Base-by-base conservation (phyloP, 2,329 filamentous ascomycete genomes). In the Alternaria viburni region DNA sequence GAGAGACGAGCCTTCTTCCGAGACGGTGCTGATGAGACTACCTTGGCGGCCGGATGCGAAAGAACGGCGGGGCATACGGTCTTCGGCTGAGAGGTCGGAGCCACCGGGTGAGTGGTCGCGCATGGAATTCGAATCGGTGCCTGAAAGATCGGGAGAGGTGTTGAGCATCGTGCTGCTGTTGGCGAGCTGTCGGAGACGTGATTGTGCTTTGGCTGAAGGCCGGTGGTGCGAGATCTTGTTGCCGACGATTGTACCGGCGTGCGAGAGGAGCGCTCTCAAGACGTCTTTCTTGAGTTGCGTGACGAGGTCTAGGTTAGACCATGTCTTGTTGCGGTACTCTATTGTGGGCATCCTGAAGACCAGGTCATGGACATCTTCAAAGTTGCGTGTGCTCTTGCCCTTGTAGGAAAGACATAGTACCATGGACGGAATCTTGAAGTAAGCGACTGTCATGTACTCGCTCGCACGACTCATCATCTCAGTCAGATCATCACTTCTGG, bases 261-360 rank as follows among this genome's bases (percentile, higher is more conserved):
- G 96, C 2, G 93, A 96, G 73, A 99, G 96, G 49, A 99, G 86
- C 0, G 96, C 95, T 75, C 93, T 92, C 76, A 97, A 93, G 5
- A 98, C 92, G 50, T 97, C 94, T 77, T 94, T 96, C 83, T 99
- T 98, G 57, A 99, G 86, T 13, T 93, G 91, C 51, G 98, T 85
- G 1, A 95, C 94, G 10, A 99, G 88, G 75, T 99, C 96, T 7
- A 99, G 87, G 78, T 98, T 99, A 7, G 93, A 97, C 96, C 96
- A 99, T 9, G 94, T 98, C 84, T 99, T 99, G 85, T 99, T 99
- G 67, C 93, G 89, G 83, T 97, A 98, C 79, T 99, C 96, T 50
- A 99, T 90, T 3, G 92, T 91, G 4, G 96, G 96, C 81, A 99
- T 88, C 32, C 93, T 90, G 87, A 99, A 99, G 52, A 99, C 96